phyloP scores from a whole-genome alignment of 1,139 yeast genomes.

The Petasospora fabianii region DNA sequence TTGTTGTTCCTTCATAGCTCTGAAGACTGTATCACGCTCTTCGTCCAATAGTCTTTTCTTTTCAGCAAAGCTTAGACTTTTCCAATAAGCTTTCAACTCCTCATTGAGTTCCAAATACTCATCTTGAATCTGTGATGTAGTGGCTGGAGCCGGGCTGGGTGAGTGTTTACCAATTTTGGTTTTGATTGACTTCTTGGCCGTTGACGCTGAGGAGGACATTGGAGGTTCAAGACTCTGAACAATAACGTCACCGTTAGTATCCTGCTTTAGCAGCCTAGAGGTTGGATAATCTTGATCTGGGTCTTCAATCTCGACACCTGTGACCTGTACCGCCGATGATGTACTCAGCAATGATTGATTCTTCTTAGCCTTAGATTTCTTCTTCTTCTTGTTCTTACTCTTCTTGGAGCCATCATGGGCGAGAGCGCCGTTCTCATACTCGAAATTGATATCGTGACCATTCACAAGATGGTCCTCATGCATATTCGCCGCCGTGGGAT shows the following conservation, averaged over 20 bases:
- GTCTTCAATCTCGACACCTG: constrained; percentile 29
- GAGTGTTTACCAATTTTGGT: not conserved
- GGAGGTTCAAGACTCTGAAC: constrained; percentile 39
- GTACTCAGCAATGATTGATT: constrained; percentile 1
- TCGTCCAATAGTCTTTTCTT: constrained; percentile 62
- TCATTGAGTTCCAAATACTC: constrained; percentile 50
- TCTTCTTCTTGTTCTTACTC: constrained; percentile 33
- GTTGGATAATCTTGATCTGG: constrained; percentile 67
- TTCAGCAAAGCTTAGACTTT: constrained; percentile 53
- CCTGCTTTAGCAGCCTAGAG: constrained; percentile 68
- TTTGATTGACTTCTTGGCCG: constrained; percentile 8
- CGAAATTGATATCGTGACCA: constrained; percentile 62
- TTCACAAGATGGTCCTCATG: constrained; percentile 31
- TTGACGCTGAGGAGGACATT: no score
- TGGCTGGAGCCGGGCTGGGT: constrained; percentile 7
- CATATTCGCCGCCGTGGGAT: not conserved
- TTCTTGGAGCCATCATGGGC: constrained; percentile 2
- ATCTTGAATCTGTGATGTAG: no score
- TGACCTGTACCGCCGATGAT: constrained; percentile 25
- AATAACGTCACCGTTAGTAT: constrained; percentile 70
- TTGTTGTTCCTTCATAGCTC: constrained; percentile 58
- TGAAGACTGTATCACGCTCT: constrained; percentile 68
- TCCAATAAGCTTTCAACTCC: constrained; percentile 67
- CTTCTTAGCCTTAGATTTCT: constrained; percentile 31
- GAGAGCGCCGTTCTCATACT: constrained; percentile 33